Conservation (phyloP, 1,139 yeast species). For the Scheffersomyces stambukii region DNA sequence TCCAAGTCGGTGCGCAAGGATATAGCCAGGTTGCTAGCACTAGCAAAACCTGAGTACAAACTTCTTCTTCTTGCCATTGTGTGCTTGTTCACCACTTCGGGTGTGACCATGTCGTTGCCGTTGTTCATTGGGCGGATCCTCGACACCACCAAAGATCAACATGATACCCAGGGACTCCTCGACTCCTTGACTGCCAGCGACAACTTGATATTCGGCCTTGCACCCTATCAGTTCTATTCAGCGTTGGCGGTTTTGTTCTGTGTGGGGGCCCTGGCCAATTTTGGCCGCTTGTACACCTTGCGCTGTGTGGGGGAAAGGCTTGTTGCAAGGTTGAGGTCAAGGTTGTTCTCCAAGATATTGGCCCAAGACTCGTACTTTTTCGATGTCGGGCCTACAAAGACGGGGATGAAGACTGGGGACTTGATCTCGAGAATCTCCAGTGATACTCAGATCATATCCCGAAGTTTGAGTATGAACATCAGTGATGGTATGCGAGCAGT, state of each 20-base stretch:
- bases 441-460: slow-evolving; percentile 87
- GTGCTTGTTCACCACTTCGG: slow-evolving; percentile 53
- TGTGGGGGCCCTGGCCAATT: slow-evolving; percentile 73
- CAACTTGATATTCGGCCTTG: slow-evolving; percentile 28
- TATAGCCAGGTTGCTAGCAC: slow-evolving; percentile 22
- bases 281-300: slow-evolving; percentile 70
- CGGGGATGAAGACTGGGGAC: slow-evolving; percentile 79
- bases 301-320: slow-evolving; percentile 80
- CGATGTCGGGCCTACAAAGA: slow-evolving; percentile 60
- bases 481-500: slow-evolving; percentile 86
- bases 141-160: slow-evolving; percentile 29
- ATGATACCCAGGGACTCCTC: slow-evolving; percentile 4
- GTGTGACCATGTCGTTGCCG: slow-evolving; percentile 65
- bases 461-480: slow-evolving; percentile 82
- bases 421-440: slow-evolving; percentile 81
- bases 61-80: slow-evolving; percentile 48
- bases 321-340: slow-evolving; percentile 76
- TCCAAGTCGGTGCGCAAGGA: slow-evolving; percentile 13
- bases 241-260: slow-evolving; percentile 47
- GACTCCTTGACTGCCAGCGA: slow-evolving; percentile 10
- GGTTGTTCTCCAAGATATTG: slow-evolving; percentile 70
- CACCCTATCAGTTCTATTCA: slow-evolving; percentile 29
- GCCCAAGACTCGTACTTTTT: slow-evolving; percentile 90
- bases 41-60: slow-evolving; percentile 38
- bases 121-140: slow-evolving; percentile 72